Conservation (phyloP, 331 rosid genomes). For the Pyrus hybrid region DNA sequence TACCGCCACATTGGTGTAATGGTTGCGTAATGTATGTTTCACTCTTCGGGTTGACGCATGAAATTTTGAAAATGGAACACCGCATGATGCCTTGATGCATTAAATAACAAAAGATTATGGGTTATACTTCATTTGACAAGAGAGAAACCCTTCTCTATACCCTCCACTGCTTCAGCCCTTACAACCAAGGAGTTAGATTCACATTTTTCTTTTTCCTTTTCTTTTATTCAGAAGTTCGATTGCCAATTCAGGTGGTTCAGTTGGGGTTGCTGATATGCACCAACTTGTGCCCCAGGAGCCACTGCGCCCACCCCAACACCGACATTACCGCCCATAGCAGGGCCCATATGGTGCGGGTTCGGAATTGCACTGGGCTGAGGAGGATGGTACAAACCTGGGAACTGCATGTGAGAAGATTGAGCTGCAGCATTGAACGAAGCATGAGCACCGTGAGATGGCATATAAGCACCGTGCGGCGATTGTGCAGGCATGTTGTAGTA, state of each 20-base stretch:
- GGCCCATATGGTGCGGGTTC: slow-evolving; percentile 78
- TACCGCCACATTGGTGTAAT: too few species aligned
- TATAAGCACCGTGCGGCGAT: slow-evolving; percentile 72
- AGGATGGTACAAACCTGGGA: slow-evolving; percentile 84
- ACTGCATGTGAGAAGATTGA: slow-evolving; percentile 98
- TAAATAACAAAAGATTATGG: slow-evolving; percentile 18
- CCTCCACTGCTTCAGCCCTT: slow-evolving; percentile 44
- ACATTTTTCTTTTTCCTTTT: slow-evolving; percentile 5
- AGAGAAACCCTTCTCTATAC: slow-evolving; percentile 41
- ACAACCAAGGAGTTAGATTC: slow-evolving; percentile 50
- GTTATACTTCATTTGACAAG: slow-evolving; percentile 41
- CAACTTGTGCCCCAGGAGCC: slow-evolving; percentile 88
- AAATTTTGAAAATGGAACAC: slow-evolving; percentile 25
- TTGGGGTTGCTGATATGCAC: slow-evolving; percentile 87
- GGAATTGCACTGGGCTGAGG: slow-evolving; percentile 68
- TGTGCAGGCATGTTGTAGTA: slow-evolving; percentile 87
- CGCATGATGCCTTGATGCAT: slow-evolving; percentile 37
- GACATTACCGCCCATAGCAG: slow-evolving; percentile 71
- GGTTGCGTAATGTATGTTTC: too few species aligned
- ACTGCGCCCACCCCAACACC: slow-evolving; percentile 80
- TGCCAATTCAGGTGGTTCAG: slow-evolving; percentile 86
- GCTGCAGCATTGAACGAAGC: slow-evolving; percentile 76
- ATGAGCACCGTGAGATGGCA: slow-evolving; percentile 77
- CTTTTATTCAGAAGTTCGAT: slow-evolving; percentile 57
- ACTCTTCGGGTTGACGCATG: not conserved